Percentiles rank a stretch among this genome's conserved stretches.
Conservation (phyloP, 208 protist species). For the Leptomonas seymouri region DNA sequence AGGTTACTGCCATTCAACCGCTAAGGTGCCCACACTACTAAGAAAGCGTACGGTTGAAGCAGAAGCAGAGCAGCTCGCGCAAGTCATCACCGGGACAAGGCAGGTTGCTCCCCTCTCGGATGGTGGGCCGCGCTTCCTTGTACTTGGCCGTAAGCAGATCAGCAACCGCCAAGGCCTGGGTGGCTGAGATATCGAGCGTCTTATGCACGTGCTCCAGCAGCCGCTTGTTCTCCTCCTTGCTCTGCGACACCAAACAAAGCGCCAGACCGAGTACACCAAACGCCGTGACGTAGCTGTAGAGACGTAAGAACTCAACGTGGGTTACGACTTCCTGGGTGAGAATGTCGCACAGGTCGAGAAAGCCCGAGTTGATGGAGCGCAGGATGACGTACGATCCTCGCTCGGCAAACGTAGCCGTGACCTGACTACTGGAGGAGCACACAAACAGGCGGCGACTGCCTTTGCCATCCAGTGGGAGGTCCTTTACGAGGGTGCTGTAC, state of each 20-base stretch:
- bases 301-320: constrained; percentile 83
- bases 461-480: constrained; percentile 44
- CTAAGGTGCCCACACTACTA: background rate
- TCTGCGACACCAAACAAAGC: constrained; percentile 56
- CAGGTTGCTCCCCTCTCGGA: constrained; percentile 27
- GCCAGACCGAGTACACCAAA: constrained; percentile 65
- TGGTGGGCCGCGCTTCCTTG: constrained; percentile 37
- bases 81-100: constrained; percentile 47
- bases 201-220: constrained; percentile 58
- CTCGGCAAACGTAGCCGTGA: constrained; percentile 74
- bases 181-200: constrained; percentile 66
- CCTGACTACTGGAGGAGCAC: constrained; percentile 46
- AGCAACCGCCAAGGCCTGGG: constrained; percentile 59
- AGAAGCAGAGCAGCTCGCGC: constrained; percentile 49
- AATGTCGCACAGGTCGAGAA: constrained; percentile 75
- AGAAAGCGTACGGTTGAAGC: constrained; percentile 50
- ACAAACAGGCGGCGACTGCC: constrained; percentile 63
- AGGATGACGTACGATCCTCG: constrained; percentile 61
- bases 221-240: constrained; percentile 52
- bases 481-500: constrained; percentile 34
- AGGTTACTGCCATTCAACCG: too few species aligned
- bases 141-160: constrained; percentile 77
- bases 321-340: constrained; percentile 74
- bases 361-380: constrained; percentile 64
- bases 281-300: constrained; percentile 66